Evolutionary conservation across 164 flowering plant genomes (phyloP).

Genomic region (Stephania yunnanensis): DNA sequence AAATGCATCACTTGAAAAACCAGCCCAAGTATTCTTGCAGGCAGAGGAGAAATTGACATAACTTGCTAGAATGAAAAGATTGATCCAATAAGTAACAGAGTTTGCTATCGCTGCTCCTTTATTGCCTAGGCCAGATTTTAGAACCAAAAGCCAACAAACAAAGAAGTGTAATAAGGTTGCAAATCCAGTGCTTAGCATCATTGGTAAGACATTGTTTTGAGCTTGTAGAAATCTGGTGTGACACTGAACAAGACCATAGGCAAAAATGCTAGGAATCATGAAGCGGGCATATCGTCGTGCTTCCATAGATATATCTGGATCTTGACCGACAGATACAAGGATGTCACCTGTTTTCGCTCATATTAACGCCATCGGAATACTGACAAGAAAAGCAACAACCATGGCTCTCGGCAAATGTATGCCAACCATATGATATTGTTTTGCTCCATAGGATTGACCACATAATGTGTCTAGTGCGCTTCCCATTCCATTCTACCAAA

Average conservation of each 20-base stretch:
- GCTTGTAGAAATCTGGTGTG: slow-evolving; percentile 28
- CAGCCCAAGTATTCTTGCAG: slow-evolving; percentile 28
- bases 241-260: slow-evolving; percentile 31
- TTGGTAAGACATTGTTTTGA: slow-evolving; percentile 34
- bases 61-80: slow-evolving; percentile 16
- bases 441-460: slow-evolving; percentile 38
- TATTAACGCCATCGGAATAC: slow-evolving; percentile 32
- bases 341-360: slow-evolving; percentile 26
- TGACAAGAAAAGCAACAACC: slow-evolving; percentile 19
- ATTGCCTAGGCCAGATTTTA: slow-evolving; percentile 25
- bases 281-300: slow-evolving; percentile 28
- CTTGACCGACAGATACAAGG: slow-evolving; percentile 25
- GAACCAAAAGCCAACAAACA: slow-evolving; percentile 32
- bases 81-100: slow-evolving; percentile 26
- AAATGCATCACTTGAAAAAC: slow-evolving; percentile 26
- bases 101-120: slow-evolving; percentile 37
- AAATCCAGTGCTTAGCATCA: slow-evolving; percentile 31
- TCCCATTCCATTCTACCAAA: slow-evolving; percentile 28
- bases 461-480: slow-evolving; percentile 37
- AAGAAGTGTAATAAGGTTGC: slow-evolving; percentile 23
- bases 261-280: slow-evolving; percentile 33
- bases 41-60: slow-evolving; percentile 23
- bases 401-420: slow-evolving; percentile 31
- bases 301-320: slow-evolving; percentile 24
- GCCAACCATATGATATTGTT: slow-evolving; percentile 32